Evolutionary conservation across 2,329 filamentous ascomycete genomes (phyloP).

Genomic region (Fusarium globosum): DNA sequence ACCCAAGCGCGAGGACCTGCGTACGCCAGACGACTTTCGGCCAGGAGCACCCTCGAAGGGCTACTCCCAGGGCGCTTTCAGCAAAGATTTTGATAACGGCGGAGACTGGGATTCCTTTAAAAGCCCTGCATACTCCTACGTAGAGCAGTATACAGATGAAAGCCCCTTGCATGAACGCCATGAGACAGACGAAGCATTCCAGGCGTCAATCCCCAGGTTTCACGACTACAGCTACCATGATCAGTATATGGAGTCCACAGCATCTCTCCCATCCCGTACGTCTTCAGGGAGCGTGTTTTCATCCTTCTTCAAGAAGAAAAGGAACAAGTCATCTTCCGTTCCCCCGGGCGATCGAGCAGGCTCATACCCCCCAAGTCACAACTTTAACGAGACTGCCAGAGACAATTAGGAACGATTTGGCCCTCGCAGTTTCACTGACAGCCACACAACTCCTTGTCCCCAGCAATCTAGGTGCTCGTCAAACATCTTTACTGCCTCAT

Average conservation of each 20-base stretch:
- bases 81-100: conserved; percentile 28
- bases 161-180: conserved; percentile 1
- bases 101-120: conserved; percentile 23
- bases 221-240: neutral
- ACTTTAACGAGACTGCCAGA: conserved; percentile 37
- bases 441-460: conserved; percentile 26
- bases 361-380: conserved; percentile 15
- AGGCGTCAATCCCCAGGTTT: neutral
- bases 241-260: conserved; percentile 14
- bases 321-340: conserved; percentile 9
- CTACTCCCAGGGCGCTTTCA: conserved; percentile 41
- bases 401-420: conserved; percentile 44
- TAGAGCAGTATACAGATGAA: neutral
- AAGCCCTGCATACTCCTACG: neutral
- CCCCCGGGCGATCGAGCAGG: conserved; percentile 1
- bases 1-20: neutral
- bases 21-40: conserved; percentile 18
- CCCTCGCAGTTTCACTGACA: conserved; percentile 30
- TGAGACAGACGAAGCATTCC: neutral
- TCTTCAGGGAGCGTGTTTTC: conserved; percentile 34
- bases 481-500: conserved; percentile 16
- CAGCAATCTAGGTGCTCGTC: conserved; percentile 10
- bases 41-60: conserved; percentile 22
- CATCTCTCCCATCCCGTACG: conserved; percentile 30
- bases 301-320: conserved; percentile 39